A percentile compares a stretch with the other conserved stretches of the same genome.
These are phyloP conservation scores for Primulina eburnea DNA, from an alignment of 257 asterid genomes.

Conservation along the genomic window DNA sequence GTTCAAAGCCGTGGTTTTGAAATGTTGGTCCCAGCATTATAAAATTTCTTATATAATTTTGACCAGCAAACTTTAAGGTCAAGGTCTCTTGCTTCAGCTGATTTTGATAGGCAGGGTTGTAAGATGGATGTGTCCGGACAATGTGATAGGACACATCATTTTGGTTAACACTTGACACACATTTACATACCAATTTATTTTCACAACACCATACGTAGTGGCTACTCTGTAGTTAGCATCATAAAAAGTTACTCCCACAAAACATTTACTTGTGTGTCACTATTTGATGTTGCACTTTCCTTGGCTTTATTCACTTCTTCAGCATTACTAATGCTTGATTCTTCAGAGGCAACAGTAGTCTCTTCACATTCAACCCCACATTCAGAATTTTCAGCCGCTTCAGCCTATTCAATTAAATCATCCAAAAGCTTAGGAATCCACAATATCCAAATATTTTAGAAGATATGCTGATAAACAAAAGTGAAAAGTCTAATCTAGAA, in stretches of 20 bases:
- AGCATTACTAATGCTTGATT: slow-evolving; percentile 33
- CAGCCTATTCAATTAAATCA: slow-evolving; percentile 42
- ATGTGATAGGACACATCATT: not conserved
- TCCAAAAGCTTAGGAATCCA: slow-evolving; percentile 22
- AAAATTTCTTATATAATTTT: not conserved
- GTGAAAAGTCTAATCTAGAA: not conserved
- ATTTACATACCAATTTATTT: no score
- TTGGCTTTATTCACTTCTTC: slow-evolving; percentile 33
- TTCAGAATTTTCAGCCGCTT: slow-evolving; percentile 55
- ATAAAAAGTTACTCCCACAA: not conserved
- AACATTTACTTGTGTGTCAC: slow-evolving; percentile 41
- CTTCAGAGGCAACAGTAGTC: slow-evolving; percentile 37
- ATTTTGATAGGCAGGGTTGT: not conserved
- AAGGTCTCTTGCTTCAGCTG: not conserved
- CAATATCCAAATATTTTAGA: slow-evolving; percentile 4
- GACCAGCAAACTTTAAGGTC: not conserved
- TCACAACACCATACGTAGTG: not conserved
- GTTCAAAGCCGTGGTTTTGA: not conserved
- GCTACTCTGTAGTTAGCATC: slow-evolving; percentile 13
- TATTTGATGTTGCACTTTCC: slow-evolving; percentile 31
- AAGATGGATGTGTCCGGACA: not conserved
- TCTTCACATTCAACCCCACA: slow-evolving; percentile 40
- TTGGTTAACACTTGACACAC: not conserved
- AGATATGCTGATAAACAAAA: not conserved
- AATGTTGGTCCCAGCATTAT: not conserved